Evolutionary conservation across 495 filamentous ascomycete genomes (phyloP).

Genomic region (Aspergillus cavernicola): DNA sequence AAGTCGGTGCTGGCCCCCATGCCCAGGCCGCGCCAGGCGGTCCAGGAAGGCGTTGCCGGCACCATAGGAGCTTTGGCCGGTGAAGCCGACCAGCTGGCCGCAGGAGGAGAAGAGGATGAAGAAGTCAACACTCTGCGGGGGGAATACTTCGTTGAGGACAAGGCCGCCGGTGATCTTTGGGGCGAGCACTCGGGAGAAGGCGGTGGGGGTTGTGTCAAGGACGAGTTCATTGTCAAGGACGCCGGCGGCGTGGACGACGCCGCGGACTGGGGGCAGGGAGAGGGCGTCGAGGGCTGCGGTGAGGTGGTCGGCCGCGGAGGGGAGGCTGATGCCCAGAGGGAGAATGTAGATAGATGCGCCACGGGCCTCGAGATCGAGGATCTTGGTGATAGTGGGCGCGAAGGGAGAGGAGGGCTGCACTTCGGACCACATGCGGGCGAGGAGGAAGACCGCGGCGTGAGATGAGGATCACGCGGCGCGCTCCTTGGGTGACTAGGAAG

Average conservation of each 20-base stretch:
- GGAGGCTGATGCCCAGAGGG: conserved; percentile 23
- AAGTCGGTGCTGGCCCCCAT: conserved; percentile 37
- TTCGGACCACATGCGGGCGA: conserved; percentile 1
- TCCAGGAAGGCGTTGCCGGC: conserved; percentile 41
- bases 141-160: conserved; percentile 34
- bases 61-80: conserved; percentile 35
- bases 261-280: conserved; percentile 32
- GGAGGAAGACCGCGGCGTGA: conserved; percentile 35
- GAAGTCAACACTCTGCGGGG: conserved; percentile 29
- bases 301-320: conserved; percentile 16
- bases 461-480: conserved; percentile 37
- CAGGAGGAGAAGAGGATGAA: conserved; percentile 37
- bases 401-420: not conserved
- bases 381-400: not conserved
- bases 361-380: conserved; percentile 17
- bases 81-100: conserved; percentile 33
- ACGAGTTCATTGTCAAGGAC: conserved; percentile 39
- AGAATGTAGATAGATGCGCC: conserved; percentile 28
- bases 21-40: conserved; percentile 41
- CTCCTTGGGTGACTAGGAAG: conserved; percentile 37
- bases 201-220: conserved; percentile 28
- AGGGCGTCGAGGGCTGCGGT: conserved; percentile 19
- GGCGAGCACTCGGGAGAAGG: conserved; percentile 30
- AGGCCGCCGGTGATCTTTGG: conserved; percentile 43
- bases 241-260: conserved; percentile 48